Conservation (phyloP, 2,329 filamentous ascomycete genomes). For the Coniochaeta ligniaria region DNA sequence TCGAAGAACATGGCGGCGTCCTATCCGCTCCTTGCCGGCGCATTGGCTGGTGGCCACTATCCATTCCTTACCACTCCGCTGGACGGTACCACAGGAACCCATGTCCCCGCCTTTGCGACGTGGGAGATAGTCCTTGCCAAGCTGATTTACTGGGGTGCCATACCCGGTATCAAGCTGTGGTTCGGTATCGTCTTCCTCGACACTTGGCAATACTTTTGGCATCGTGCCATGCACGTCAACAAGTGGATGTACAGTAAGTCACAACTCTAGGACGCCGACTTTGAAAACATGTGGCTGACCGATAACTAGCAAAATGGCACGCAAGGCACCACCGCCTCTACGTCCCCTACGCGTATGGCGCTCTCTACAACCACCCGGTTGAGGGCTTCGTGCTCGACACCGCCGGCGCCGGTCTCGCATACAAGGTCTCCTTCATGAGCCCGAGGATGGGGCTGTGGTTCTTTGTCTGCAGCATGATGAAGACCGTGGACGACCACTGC, state of each 20-base stretch:
- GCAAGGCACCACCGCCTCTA: slow-evolving; percentile 94
- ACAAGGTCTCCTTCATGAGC: slow-evolving; percentile 77
- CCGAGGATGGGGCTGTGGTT: slow-evolving; percentile 81
- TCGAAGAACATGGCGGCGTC: slow-evolving; percentile 67
- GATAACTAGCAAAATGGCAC: slow-evolving; percentile 69
- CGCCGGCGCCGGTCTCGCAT: slow-evolving; percentile 75
- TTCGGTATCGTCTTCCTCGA: slow-evolving; percentile 73
- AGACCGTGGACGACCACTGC: slow-evolving; percentile 97
- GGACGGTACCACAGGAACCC: slow-evolving; percentile 39
- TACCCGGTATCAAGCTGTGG: slow-evolving; percentile 73
- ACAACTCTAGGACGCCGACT: slow-evolving; percentile 17
- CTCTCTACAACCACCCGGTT: slow-evolving; percentile 91
- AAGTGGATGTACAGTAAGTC: slow-evolving; percentile 89
- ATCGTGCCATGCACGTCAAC: slow-evolving; percentile 95
- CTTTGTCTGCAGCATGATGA: slow-evolving; percentile 83
- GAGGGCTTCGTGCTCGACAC: slow-evolving; percentile 94
- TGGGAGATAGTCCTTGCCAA: slow-evolving; percentile 77
- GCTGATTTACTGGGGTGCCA: slow-evolving; percentile 68
- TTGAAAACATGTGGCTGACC: slow-evolving; percentile 36
- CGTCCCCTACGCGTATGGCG: slow-evolving; percentile 94
- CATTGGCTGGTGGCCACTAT: slow-evolving; percentile 74
- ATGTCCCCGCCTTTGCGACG: slow-evolving; percentile 65
- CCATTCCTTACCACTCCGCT: slow-evolving; percentile 59
- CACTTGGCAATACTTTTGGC: slow-evolving; percentile 97
- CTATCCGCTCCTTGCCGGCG: slow-evolving; percentile 68